Evolutionary conservation across 495 filamentous ascomycete genomes (phyloP).

Genomic region (Penicillium pancosmium): DNA sequence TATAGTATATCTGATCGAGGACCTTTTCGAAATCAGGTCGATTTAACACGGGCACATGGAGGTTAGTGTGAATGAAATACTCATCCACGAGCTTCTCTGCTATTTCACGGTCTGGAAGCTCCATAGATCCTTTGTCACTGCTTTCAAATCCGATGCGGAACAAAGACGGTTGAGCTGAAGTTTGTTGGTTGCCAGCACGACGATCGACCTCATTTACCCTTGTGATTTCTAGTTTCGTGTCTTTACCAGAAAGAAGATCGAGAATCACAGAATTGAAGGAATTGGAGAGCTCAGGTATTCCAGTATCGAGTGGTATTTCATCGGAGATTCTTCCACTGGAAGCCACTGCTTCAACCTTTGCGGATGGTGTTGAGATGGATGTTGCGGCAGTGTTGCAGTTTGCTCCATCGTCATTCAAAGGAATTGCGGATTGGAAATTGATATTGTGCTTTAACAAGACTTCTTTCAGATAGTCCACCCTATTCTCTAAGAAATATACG

Average conservation of each 20-base stretch:
- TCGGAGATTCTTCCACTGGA: neutral
- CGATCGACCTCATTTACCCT: neutral
- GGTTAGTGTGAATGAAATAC: constrained; percentile 5
- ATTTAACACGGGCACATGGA: neutral
- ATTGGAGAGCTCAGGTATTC: neutral
- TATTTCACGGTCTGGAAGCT: neutral
- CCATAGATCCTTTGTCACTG: constrained; percentile 39
- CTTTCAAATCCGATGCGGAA: neutral
- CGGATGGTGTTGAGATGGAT: neutral
- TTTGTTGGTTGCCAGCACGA: neutral
- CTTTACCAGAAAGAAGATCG: neutral
- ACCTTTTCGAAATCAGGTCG: neutral
- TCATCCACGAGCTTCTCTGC: neutral
- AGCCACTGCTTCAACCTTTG: neutral
- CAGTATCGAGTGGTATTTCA: neutral
- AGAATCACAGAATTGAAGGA: neutral
- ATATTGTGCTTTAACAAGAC: constrained; percentile 69
- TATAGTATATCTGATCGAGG: neutral
- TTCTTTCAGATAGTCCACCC: constrained; percentile 76
- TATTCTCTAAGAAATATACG: constrained; percentile 87
- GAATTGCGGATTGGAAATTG: constrained; percentile 66
- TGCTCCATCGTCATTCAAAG: constrained; percentile 52
- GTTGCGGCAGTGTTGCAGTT: neutral
- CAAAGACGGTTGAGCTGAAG: neutral
- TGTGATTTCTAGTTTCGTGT: neutral